Percentiles rank a stretch among this genome's conserved stretches.
phyloP scores from a whole-genome alignment of 169 alveolate species.

The Theileria orientalis region DNA sequence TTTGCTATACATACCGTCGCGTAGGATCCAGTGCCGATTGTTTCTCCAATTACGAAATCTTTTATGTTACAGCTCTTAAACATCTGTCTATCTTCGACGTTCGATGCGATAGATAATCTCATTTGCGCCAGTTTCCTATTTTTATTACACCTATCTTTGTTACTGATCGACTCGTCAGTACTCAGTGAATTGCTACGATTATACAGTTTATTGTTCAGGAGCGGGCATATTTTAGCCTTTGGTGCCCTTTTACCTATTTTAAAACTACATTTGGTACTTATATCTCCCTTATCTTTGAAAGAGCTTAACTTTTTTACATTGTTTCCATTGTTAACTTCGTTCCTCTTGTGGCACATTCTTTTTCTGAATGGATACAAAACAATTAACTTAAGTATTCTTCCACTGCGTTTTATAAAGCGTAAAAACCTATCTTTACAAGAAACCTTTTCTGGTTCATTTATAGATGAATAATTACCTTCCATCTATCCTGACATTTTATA shows the following conservation, averaged over 20 bases:
- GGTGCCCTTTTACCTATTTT: no score
- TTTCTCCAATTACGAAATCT: slow-evolving; percentile 51
- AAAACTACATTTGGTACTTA: no score
- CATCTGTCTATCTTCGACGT: not conserved
- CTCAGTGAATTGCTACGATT: no score
- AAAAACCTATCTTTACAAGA: not conserved
- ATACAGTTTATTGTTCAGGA: no score
- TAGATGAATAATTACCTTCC: not conserved
- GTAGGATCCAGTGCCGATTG: slow-evolving; percentile 66
- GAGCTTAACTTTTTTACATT: not conserved
- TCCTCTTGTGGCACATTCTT: not conserved
- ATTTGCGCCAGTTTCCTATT: not conserved
- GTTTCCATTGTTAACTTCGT: not conserved
- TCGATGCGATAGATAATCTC: not conserved
- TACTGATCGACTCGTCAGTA: no score
- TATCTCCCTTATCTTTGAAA: not conserved
- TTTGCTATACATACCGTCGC: slow-evolving; percentile 61
- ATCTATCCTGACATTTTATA: not conserved
- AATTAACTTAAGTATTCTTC: not conserved
- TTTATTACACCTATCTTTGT: no score
- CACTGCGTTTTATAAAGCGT: not conserved
- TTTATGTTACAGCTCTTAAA: slow-evolving; percentile 18
- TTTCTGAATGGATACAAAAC: not conserved
- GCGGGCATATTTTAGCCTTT: no score
- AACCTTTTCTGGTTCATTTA: not conserved